Evolutionary conservation across 2,329 filamentous ascomycete genomes (phyloP).

Genomic region (Aspergillus luchuensis): DNA sequence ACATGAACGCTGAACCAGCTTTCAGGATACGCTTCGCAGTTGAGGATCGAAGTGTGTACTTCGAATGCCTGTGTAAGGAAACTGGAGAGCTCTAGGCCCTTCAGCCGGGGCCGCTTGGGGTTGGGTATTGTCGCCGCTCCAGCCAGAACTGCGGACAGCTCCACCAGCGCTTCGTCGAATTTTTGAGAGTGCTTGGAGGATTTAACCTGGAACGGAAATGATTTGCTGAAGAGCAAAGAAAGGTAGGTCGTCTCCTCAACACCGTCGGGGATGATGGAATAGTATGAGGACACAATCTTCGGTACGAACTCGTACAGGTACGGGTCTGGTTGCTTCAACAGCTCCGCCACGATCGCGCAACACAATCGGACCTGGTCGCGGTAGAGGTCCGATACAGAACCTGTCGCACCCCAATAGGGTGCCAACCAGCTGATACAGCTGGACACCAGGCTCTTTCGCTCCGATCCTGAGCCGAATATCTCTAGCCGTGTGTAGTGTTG

Average conservation of each 20-base stretch:
- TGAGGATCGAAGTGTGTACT: constrained; percentile 84
- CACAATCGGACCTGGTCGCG: constrained; percentile 90
- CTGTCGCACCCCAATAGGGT: constrained; percentile 84
- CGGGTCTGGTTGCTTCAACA: constrained; percentile 74
- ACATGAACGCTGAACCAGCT: constrained; percentile 93
- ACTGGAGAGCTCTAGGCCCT: constrained; percentile 73
- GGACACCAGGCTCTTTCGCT: constrained; percentile 70
- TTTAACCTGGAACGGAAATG: constrained; percentile 84
- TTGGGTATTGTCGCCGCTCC: constrained; percentile 74
- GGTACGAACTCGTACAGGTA: constrained; percentile 88
- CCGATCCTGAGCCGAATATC: constrained; percentile 77
- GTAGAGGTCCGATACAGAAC: constrained; percentile 78
- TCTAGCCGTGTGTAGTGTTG: constrained; percentile 85
- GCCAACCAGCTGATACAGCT: constrained; percentile 90
- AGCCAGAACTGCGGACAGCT: constrained; percentile 84
- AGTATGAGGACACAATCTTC: constrained; percentile 87
- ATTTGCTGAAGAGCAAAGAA: constrained; percentile 84
- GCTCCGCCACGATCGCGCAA: constrained; percentile 86
- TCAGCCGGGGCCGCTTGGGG: constrained; percentile 74
- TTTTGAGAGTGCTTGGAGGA: constrained; percentile 60
- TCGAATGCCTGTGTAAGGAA: constrained; percentile 78
- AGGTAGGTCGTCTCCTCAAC: constrained; percentile 62
- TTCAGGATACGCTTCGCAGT: constrained; percentile 83
- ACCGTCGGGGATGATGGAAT: constrained; percentile 69
- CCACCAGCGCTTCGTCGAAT: constrained; percentile 85